Percentiles rank a stretch among this genome's conserved stretches.
phyloP scores from a whole-genome alignment of 2,329 filamentous ascomycete genomes.

The Nemania diffusa region DNA sequence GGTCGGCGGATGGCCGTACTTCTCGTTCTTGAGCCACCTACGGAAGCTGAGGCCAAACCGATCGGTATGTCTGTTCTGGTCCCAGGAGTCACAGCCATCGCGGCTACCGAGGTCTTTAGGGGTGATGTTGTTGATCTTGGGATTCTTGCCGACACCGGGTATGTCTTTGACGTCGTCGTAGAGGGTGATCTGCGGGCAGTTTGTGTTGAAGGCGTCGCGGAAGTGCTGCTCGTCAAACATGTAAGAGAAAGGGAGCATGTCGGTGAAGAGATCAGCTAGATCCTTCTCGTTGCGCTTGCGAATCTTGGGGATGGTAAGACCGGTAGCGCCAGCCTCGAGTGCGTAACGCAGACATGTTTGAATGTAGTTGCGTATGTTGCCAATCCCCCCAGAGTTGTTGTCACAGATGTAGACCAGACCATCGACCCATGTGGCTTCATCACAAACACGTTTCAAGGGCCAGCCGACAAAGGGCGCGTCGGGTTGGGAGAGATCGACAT shows the following conservation, averaged over 20 bases:
- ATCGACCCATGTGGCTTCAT: constrained; percentile 54
- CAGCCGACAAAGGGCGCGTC: constrained; percentile 58
- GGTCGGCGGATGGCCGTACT: constrained; percentile 43
- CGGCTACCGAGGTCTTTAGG: constrained; percentile 54
- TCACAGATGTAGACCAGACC: constrained; percentile 60
- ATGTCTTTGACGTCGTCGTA: constrained; percentile 54
- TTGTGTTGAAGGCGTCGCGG: constrained; percentile 49
- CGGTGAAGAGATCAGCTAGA: constrained; percentile 56
- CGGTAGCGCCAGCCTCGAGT: constrained; percentile 59
- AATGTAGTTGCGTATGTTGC: constrained; percentile 63
- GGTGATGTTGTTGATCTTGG: constrained; percentile 54
- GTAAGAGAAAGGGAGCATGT: constrained; percentile 55
- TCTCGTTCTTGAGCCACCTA: constrained; percentile 48
- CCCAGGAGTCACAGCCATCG: constrained; percentile 53
- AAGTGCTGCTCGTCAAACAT: constrained; percentile 62
- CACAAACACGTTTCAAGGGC: constrained; percentile 57
- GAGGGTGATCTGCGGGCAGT: constrained; percentile 57
- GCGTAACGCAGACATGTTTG: constrained; percentile 62
- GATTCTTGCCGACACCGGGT: constrained; percentile 49
- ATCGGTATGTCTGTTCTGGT: constrained; percentile 56
- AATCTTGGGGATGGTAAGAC: constrained; percentile 58
- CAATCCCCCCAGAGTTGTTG: constrained; percentile 62
- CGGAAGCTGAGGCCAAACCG: constrained; percentile 52
- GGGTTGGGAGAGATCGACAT: constrained; percentile 52
- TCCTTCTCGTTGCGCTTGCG: constrained; percentile 55